Percentiles rank a stretch among this genome's conserved stretches.
Conservation (phyloP, 345 rosid species). For the Schrenkiella parvula region DNA sequence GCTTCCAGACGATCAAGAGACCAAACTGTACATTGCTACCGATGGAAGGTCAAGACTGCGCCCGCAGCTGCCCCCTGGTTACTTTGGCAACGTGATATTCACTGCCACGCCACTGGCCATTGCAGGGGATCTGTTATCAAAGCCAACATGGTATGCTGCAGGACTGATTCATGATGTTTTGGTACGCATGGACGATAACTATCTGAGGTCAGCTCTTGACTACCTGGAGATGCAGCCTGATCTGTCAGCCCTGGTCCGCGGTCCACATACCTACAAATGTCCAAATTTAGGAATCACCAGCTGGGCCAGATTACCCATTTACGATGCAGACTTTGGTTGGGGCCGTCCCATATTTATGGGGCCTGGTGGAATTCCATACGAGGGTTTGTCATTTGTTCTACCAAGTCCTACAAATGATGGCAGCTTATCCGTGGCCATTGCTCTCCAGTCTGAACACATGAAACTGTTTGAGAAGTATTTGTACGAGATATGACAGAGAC, state of each 20-base stretch:
- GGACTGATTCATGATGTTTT: constrained; percentile 68
- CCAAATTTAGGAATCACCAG: constrained; percentile 90
- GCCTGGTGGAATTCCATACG: constrained; percentile 81
- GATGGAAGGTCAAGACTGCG: constrained; percentile 78
- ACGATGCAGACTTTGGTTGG: constrained; percentile 95
- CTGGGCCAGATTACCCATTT: constrained; percentile 83
- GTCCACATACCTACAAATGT: constrained; percentile 77
- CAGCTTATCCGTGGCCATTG: constrained; percentile 72
- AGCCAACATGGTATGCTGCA: constrained; percentile 91
- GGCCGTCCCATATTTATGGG: constrained; percentile 93
- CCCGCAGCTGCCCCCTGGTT: constrained; percentile 81
- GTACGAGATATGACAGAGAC: constrained; percentile 34
- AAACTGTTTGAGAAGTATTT: constrained; percentile 62
- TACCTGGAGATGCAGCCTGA: constrained; percentile 89
- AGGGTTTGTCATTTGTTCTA: constrained; percentile 69
- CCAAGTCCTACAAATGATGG: constrained; percentile 82
- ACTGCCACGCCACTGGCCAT: constrained; percentile 78
- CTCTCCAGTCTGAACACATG: constrained; percentile 77
- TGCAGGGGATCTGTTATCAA: constrained; percentile 63
- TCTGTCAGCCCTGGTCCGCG: constrained; percentile 67
- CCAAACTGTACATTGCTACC: constrained; percentile 80
- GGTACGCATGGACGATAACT: constrained; percentile 77
- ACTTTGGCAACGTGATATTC: constrained; percentile 91
- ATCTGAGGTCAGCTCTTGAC: constrained; percentile 92
- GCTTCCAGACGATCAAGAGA: constrained; percentile 57